Percentiles rank a stretch among this genome's conserved stretches.
Conservation (phyloP, 2,329 filamentous ascomycete species). For the Aureobasidium namibiae region DNA sequence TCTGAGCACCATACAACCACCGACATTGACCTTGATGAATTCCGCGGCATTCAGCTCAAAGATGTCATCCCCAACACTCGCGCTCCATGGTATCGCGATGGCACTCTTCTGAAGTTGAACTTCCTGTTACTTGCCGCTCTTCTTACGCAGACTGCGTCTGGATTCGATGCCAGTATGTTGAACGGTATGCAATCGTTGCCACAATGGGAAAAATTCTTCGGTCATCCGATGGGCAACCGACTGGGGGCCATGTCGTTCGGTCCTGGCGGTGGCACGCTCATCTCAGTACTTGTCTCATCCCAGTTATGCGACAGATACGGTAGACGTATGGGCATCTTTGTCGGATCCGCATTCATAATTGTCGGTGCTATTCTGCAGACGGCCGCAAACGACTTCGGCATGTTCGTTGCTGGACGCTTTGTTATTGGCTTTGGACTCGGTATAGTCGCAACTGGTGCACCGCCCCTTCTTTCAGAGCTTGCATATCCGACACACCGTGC, state of each 20-base stretch:
- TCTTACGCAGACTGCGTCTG: conserved; percentile 14
- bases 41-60: too few relatives aligned
- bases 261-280: background rate
- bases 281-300: conserved; percentile 18
- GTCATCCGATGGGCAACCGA: conserved; percentile 19
- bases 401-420: too few relatives aligned
- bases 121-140: background rate
- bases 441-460: too few relatives aligned
- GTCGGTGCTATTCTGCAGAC: too few relatives aligned
- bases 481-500: too few relatives aligned
- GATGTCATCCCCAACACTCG: background rate
- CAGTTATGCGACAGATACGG: conserved; percentile 42
- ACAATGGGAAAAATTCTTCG: conserved; percentile 30
- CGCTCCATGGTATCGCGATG: background rate
- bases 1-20: too few relatives aligned
- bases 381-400: too few relatives aligned
- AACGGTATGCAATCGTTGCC: conserved; percentile 41
- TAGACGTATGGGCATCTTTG: conserved; percentile 38
- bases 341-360: conserved; percentile 18
- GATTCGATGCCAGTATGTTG: conserved; percentile 44
- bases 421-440: too few relatives aligned
- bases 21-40: too few relatives aligned
- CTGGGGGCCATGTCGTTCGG: conserved; percentile 16
- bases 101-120: background rate
- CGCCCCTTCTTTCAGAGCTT: too few relatives aligned